A percentile compares a stretch with the other conserved stretches of the same genome.
phyloP scores from a whole-genome alignment of 768 basidiomycete genomes.

The Flagelloscypha sp. region DNA sequence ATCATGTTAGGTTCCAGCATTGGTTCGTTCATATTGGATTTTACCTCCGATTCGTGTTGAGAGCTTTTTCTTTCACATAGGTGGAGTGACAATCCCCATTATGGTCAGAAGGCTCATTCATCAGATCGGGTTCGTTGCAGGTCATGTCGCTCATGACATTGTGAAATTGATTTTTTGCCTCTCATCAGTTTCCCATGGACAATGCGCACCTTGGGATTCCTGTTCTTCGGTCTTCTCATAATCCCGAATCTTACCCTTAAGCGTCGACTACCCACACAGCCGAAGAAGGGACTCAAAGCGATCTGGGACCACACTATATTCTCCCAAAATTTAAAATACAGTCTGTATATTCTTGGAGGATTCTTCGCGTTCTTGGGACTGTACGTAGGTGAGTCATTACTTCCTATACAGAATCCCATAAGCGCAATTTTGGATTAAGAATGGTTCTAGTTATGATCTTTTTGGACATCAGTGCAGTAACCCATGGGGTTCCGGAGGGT shows the following conservation, averaged over 20 bases:
- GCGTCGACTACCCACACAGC: slow-evolving; percentile 47
- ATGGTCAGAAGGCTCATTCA: slow-evolving; percentile 44
- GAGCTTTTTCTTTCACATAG: slow-evolving; percentile 58
- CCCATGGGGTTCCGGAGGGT: slow-evolving; percentile 34
- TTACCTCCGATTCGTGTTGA: slow-evolving; percentile 55
- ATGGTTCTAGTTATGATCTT: slow-evolving; percentile 41
- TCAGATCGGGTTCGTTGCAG: slow-evolving; percentile 43
- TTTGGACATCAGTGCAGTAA: slow-evolving; percentile 43
- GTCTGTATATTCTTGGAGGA: slow-evolving; percentile 32
- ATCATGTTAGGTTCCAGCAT: slow-evolving; percentile 47
- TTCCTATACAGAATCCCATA: background rate
- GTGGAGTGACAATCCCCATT: slow-evolving; percentile 58
- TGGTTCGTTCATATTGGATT: too few species aligned
- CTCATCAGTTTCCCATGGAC: slow-evolving; percentile 56
- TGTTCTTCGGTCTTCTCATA: slow-evolving; percentile 41
- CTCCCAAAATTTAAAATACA: slow-evolving; percentile 33
- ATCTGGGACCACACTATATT: slow-evolving; percentile 38
- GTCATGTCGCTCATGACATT: too few species aligned
- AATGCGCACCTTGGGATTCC: slow-evolving; percentile 55
- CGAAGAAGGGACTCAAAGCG: slow-evolving; percentile 39
- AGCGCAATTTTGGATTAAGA: too few species aligned
- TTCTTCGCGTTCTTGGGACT: slow-evolving; percentile 49
- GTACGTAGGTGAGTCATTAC: slow-evolving; percentile 40
- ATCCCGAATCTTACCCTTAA: slow-evolving; percentile 37
- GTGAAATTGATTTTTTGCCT: too few species aligned